phyloP scores from a whole-genome alignment of 1,284 basidiomycete species.

The Cutaneotrichosporon sp. region DNA sequence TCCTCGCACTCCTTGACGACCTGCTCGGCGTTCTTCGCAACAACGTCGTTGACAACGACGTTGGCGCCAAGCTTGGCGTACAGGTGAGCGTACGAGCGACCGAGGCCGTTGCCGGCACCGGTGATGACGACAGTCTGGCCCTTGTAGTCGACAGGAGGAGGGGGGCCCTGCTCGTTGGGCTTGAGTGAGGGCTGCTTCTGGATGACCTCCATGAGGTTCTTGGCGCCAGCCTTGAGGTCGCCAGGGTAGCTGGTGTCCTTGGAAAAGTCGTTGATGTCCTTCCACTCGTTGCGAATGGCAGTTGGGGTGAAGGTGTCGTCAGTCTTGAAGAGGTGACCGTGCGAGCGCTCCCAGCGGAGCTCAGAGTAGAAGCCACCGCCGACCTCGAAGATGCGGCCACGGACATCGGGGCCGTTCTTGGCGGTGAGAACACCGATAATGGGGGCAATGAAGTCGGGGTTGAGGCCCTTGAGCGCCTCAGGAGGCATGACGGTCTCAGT shows the following conservation, averaged over 20 bases:
- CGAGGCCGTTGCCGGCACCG: constrained; percentile 88
- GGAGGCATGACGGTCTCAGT: constrained; percentile 93
- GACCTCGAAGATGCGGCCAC: constrained; percentile 85
- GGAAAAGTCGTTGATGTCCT: constrained; percentile 74
- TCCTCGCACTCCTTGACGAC: constrained; percentile 85
- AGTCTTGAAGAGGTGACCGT: constrained; percentile 81
- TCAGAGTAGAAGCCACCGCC: constrained; percentile 92
- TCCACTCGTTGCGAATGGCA: constrained; percentile 81
- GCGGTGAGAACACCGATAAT: constrained; percentile 64
- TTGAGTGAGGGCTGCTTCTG: constrained; percentile 12
- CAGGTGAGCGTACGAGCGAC: constrained; percentile 85
- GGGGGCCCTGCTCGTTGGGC: constrained; percentile 26
- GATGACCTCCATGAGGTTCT: constrained; percentile 53
- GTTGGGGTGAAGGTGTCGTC: constrained; percentile 86
- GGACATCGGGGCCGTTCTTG: constrained; percentile 63
- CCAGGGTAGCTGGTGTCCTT: constrained; percentile 54
- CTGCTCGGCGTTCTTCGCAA: constrained; percentile 70
- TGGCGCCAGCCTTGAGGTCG: constrained; percentile 65
- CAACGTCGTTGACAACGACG: constrained; percentile 95
- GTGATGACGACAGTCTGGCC: constrained; percentile 91
- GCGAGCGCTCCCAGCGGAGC: constrained; percentile 87
- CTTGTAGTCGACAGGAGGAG: constrained; percentile 71
- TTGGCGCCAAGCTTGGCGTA: constrained; percentile 88
- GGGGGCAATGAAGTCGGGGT: constrained; percentile 91
- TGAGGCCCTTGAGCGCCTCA: constrained; percentile 89